Evolutionary conservation across 495 filamentous ascomycete genomes (phyloP).

Genomic region (Sordaria brevicollis): DNA sequence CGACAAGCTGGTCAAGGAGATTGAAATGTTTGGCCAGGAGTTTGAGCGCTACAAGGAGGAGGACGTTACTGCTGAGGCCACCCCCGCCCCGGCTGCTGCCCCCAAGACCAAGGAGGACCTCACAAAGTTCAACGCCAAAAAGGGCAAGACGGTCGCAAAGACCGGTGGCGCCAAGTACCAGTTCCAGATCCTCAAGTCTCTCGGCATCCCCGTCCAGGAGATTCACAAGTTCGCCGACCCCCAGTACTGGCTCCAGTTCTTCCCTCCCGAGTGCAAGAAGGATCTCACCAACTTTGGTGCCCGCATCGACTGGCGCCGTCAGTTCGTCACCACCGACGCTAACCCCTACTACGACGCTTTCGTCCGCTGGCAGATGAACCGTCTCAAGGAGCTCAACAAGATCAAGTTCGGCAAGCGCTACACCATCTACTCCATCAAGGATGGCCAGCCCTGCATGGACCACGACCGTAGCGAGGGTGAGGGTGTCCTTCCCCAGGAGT

Average conservation of each 20-base stretch:
- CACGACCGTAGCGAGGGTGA: constrained; percentile 91
- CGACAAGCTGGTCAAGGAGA: constrained; percentile 84
- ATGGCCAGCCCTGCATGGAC: constrained; percentile 96
- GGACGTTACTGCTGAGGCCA: constrained; percentile 31
- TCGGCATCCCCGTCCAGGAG: constrained; percentile 68
- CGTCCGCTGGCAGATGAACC: constrained; percentile 95
- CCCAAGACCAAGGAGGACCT: constrained; percentile 52
- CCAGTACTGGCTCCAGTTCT: constrained; percentile 61
- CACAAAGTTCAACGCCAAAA: constrained; percentile 87
- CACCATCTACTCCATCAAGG: constrained; percentile 92
- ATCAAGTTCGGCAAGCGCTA: constrained; percentile 92
- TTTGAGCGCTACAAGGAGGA: constrained; percentile 68
- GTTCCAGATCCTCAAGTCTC: constrained; percentile 52
- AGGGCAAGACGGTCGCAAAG: constrained; percentile 89
- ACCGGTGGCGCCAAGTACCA: constrained; percentile 68
- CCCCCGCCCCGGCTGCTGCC: constrained; percentile 12
- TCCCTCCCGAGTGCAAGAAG: constrained; percentile 70
- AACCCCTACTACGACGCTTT: constrained; percentile 98
- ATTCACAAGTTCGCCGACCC: constrained; percentile 89
- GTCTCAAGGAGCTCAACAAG: constrained; percentile 78
- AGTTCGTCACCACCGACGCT: constrained; percentile 89
- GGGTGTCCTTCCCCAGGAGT: constrained; percentile 83
- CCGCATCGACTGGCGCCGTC: constrained; percentile 83
- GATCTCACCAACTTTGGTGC: constrained; percentile 79
- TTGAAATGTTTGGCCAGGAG: constrained; percentile 77